Evolutionary conservation across 768 basidiomycete genomes (phyloP).

Genomic region (Suillus luteus): DNA sequence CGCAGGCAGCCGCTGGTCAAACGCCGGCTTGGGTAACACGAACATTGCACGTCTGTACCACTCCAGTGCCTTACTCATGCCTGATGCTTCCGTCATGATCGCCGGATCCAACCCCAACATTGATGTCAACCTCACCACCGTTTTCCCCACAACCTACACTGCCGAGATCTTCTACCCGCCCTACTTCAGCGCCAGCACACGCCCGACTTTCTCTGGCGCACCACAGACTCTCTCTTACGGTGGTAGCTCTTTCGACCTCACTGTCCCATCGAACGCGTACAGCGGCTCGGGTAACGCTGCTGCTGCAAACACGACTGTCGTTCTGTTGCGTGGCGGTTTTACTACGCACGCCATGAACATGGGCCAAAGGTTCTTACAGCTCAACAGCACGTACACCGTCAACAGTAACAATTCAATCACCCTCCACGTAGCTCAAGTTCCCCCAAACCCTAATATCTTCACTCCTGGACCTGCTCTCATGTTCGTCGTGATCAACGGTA

Average conservation of each 20-base stretch:
- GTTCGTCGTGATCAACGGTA: slow-evolving; percentile 81
- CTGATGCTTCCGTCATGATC: slow-evolving; percentile 83
- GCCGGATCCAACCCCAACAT: slow-evolving; percentile 94
- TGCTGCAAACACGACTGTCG: slow-evolving; percentile 73
- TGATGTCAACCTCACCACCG: slow-evolving; percentile 65
- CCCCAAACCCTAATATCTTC: slow-evolving; percentile 83
- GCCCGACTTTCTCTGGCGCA: slow-evolving; percentile 70
- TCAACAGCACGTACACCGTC: slow-evolving; percentile 85
- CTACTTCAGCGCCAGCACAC: slow-evolving; percentile 71
- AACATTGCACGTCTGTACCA: slow-evolving; percentile 86
- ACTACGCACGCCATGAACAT: slow-evolving; percentile 88
- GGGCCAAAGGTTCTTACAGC: slow-evolving; percentile 79
- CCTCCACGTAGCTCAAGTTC: slow-evolving; percentile 79
- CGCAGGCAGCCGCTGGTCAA: slow-evolving; percentile 74
- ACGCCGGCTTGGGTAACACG: slow-evolving; percentile 58
- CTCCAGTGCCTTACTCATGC: slow-evolving; percentile 86
- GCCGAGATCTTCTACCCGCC: slow-evolving; percentile 91
- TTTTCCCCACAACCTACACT: slow-evolving; percentile 76
- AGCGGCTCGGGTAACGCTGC: slow-evolving; percentile 65
- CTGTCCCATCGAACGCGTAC: slow-evolving; percentile 66
- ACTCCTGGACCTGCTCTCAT: slow-evolving; percentile 87
- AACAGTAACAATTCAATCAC: slow-evolving; percentile 74
- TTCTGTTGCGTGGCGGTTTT: slow-evolving; percentile 82
- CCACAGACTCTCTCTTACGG: slow-evolving; percentile 84
- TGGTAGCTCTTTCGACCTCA: slow-evolving; percentile 76